Percentiles rank a stretch among this genome's conserved stretches.
Evolutionary conservation across 139 green algal genomes (phyloP).

Genomic region (Chloropicon primus): DNA sequence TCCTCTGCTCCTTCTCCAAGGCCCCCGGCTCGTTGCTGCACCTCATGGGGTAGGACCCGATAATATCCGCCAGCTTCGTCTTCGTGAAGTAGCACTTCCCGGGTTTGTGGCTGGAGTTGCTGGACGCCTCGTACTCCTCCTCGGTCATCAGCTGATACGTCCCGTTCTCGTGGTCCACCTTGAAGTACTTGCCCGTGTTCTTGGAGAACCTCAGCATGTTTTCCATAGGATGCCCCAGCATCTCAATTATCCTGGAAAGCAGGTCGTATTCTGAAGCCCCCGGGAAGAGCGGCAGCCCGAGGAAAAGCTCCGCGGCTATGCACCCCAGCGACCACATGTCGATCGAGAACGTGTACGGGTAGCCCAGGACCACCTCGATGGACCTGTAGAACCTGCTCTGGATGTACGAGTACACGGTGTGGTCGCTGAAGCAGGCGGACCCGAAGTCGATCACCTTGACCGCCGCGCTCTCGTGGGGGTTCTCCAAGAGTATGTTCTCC

Average conservation of each 20-base stretch:
- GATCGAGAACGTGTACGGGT: conserved; percentile 69
- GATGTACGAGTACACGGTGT: conserved; percentile 94
- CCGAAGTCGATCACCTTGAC: conserved; percentile 99
- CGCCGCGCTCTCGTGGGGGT: conserved; percentile 24
- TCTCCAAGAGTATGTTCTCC: conserved; percentile 89
- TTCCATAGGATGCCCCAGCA: conserved; percentile 53
- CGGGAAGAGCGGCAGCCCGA: conserved; percentile 89
- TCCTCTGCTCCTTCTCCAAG: conserved; percentile 31
- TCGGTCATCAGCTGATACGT: conserved; percentile 8
- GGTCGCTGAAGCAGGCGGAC: conserved; percentile 80
- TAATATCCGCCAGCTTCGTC: conserved; percentile 62
- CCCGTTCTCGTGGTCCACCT: neutral
- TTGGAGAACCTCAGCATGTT: conserved; percentile 47
- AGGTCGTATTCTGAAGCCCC: conserved; percentile 85
- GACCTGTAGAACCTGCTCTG: conserved; percentile 85
- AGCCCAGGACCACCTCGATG: conserved; percentile 44
- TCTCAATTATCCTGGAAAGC: conserved; percentile 70
- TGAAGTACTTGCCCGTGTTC: conserved; percentile 70
- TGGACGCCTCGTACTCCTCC: conserved; percentile 4
- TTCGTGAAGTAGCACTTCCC: conserved; percentile 84
- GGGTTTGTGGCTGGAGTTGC: conserved; percentile 16
- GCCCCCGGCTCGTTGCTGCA: conserved; percentile 5
- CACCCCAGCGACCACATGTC: conserved; percentile 96
- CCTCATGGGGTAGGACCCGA: conserved; percentile 49
- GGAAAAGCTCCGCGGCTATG: conserved; percentile 83